Percentiles rank a stretch among this genome's conserved stretches.
Evolutionary conservation across 768 basidiomycete species (phyloP).

Genomic region (Suillus subalutaceus): DNA sequence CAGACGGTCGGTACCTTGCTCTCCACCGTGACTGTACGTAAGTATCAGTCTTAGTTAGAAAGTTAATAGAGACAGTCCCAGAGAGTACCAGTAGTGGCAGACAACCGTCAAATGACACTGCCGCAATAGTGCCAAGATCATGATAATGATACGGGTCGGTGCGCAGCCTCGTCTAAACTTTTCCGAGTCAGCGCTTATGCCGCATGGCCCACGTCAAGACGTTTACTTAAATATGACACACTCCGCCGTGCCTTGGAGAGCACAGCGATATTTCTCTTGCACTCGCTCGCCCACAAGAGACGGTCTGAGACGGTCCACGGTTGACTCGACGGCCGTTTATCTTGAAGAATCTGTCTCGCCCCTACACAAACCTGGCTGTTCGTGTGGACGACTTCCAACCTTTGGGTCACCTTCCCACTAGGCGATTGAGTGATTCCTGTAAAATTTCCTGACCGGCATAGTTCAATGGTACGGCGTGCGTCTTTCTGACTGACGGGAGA

Average conservation of each 20-base stretch:
- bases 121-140: background rate
- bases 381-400: background rate
- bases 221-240: constrained; percentile 8
- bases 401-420: background rate
- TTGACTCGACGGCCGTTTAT: constrained; percentile 2
- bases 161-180: background rate
- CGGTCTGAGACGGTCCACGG: constrained; percentile 1
- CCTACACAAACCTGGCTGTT: constrained; percentile 6
- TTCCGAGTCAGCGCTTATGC: background rate
- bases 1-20: too few relatives aligned
- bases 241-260: constrained; percentile 12
- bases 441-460: background rate
- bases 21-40: too few relatives aligned
- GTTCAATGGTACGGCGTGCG: background rate
- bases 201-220: background rate
- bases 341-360: background rate
- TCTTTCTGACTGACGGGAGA: background rate
- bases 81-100: background rate
- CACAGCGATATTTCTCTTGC: background rate
- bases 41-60: background rate
- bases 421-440: background rate
- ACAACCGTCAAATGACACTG: background rate
- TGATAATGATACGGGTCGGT: too few relatives aligned
- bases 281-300: background rate
- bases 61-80: background rate